Base-by-base conservation (phyloP, 2,329 filamentous ascomycete genomes). In the Claviceps sp. region DNA sequence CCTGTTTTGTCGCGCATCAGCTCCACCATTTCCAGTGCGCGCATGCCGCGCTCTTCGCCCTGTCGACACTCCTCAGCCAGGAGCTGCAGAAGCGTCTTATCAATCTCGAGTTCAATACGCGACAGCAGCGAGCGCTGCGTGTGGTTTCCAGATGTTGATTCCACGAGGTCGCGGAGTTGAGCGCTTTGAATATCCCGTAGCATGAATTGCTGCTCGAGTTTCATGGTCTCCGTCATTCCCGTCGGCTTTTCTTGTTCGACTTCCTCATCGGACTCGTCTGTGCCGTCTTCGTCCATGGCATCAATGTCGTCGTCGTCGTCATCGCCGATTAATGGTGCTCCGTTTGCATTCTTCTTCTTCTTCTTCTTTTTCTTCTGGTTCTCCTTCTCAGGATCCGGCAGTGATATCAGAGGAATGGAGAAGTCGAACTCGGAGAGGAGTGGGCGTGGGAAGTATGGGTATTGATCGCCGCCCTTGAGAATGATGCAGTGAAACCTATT, bases 401-500 rank as follows among this genome's bases (percentile, higher is more conserved):
- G 71, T 1, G 80, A 80, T 3, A 80, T 79, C 38, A 96, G 72
- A 0, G 94, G 93, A 17, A 98, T 79, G 44, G 84, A 81, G 65
- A 98, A 95, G 48, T 89, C 87, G 63, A 98, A 98, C 65, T 98
- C 93, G 43, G 85, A 90, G 39, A 98, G 82, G 40, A 96, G 73
- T 2, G 89, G 90, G 10, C 87, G 83, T 11, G 89, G 93, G 70
- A 91, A 97, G 71, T 93, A 96, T 0, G 91, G 90, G 63, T 96
- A 88, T 63, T 85, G 80, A 64, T 98, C 93, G 39, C 86, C 87
- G 56, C 93, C 93, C 70, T 98, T 98, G 63, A 98, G 82, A 61
- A 98, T 97, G 69, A 98, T 96, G 71, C 94, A 98, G 74, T 97
- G 91, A 68, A 98, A 98, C 62, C 86, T 91, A 62, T 86, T 78